Evolutionary conservation across 1,139 yeast species (phyloP).

Genomic region (Candida neerlandica): DNA sequence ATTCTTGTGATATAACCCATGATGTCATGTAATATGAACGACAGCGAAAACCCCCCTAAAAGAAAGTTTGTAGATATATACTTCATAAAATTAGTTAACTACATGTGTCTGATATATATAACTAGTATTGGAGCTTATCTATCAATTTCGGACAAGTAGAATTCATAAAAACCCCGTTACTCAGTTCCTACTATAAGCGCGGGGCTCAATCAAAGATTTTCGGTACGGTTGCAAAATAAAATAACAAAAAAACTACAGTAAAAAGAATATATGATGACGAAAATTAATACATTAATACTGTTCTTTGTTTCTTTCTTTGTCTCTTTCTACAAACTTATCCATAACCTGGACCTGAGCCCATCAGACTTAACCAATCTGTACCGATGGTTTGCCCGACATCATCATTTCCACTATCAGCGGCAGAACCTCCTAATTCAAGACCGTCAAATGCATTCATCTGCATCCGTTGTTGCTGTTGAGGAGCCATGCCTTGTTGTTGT

Average conservation of each 20-base stretch:
- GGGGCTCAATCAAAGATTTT: too few species aligned
- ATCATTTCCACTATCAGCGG: conserved; percentile 8
- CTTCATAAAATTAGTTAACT: too few species aligned
- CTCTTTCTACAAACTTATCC: conserved; percentile 11
- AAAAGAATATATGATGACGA: neutral
- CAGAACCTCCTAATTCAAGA: conserved; percentile 3
- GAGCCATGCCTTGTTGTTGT: conserved; percentile 18
- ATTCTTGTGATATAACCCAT: too few species aligned
- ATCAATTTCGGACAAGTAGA: too few species aligned
- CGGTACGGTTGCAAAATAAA: neutral
- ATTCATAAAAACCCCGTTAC: too few species aligned
- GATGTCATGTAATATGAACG: too few species aligned
- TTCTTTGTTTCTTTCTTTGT: too few species aligned
- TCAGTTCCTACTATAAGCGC: too few species aligned
- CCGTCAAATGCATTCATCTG: conserved; percentile 4
- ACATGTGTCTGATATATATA: too few species aligned
- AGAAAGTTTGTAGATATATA: too few species aligned
- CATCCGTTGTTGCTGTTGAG: conserved; percentile 14
- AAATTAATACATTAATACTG: neutral
- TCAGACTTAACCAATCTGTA: conserved; percentile 39
- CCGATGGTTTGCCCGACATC: conserved; percentile 16
- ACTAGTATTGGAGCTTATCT: too few species aligned
- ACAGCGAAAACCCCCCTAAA: too few species aligned
- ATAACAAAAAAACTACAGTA: neutral
- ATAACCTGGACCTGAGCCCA: conserved; percentile 43